Base-by-base conservation (phyloP, 345 rosid genomes). In the Lepidium africanum region DNA sequence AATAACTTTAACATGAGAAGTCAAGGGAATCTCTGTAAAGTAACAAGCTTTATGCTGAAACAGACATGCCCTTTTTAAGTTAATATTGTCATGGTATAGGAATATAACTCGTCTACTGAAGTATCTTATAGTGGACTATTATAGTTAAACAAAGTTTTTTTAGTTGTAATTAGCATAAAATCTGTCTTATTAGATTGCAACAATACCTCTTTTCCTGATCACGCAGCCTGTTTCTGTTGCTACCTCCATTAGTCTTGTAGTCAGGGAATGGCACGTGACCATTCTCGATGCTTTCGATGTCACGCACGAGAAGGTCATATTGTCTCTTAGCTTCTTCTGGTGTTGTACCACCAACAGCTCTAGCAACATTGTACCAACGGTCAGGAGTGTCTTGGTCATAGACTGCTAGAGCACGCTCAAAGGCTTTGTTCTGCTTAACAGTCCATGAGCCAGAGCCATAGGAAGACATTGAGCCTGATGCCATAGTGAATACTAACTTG, bases 331-430 rank as follows among this genome's bases (percentile, higher is more conserved):
- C 97, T 76, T 93, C 96, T 25, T 93, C 97, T 0, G 91, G 83
- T 32, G 95, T 94, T 72, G 79, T 94, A 14, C 88, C 95, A 23
- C 85, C 96, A 42, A 94, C 99, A 0, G 95, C 96, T 77, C 58
- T 86, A 71, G 99, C 97, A 48, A 94, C 87, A 81, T 94, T 94
- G 72, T 76, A 46, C 99, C 99, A 94, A 50, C 99, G 94, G 82
- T 91, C 97, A 1, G 97, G 99, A 7, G 99, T 91, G 73, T 94
- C 99, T 80, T 78, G 80, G 81, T 94, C 99, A 21, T 81, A 91
- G 62, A 82, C 84, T 6, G 97, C 99, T 78, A 94, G 82, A 2
- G 97, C 99, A 79, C 72, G 83, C 79, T 94, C 99, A 30, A 94
- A 94, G 62, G 87, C 95, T 76, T 94, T 91, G 96, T 94, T 87